phyloP scores from a whole-genome alignment of 1,284 basidiomycete species.

The Tetrapyrgos nigripes region DNA sequence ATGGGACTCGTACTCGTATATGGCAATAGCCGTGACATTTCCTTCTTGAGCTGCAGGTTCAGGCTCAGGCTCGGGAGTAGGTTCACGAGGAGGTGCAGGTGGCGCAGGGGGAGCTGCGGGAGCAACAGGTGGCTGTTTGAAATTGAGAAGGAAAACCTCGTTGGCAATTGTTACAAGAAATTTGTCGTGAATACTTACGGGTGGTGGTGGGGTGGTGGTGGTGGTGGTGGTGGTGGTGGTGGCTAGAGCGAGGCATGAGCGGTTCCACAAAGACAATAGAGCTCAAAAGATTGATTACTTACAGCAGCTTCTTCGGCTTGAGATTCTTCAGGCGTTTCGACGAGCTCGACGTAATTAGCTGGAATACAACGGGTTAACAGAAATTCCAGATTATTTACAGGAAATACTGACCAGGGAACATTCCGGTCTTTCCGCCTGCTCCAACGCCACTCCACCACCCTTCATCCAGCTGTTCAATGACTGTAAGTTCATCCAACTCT shows the following conservation, averaged over 20 bases:
- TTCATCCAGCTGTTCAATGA: constrained; percentile 77
- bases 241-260: constrained; percentile 22
- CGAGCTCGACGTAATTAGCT: constrained; percentile 85
- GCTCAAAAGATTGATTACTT: constrained; percentile 24
- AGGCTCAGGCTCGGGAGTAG: constrained; percentile 48
- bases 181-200: constrained; percentile 1
- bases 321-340: constrained; percentile 50
- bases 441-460: constrained; percentile 87
- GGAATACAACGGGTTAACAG: neutral
- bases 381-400: neutral
- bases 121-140: constrained; percentile 33
- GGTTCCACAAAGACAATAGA: neutral
- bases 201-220: neutral
- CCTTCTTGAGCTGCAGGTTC: constrained; percentile 57
- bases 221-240: constrained; percentile 35
- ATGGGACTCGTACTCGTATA: constrained; percentile 71
- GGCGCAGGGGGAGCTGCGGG: constrained; percentile 39
- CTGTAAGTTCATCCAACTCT: neutral
- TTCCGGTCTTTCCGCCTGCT: constrained; percentile 65
- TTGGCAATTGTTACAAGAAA: neutral
- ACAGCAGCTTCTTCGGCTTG: constrained; percentile 29
- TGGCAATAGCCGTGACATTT: constrained; percentile 63
- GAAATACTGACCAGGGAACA: constrained; percentile 72
- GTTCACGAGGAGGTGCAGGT: constrained; percentile 34
- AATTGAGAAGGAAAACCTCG: neutral